Percentiles rank a stretch among this genome's conserved stretches.
These are phyloP conservation scores for Medakamo hakoo DNA, from an alignment of 139 green algal species.

Conservation along the genomic window DNA sequence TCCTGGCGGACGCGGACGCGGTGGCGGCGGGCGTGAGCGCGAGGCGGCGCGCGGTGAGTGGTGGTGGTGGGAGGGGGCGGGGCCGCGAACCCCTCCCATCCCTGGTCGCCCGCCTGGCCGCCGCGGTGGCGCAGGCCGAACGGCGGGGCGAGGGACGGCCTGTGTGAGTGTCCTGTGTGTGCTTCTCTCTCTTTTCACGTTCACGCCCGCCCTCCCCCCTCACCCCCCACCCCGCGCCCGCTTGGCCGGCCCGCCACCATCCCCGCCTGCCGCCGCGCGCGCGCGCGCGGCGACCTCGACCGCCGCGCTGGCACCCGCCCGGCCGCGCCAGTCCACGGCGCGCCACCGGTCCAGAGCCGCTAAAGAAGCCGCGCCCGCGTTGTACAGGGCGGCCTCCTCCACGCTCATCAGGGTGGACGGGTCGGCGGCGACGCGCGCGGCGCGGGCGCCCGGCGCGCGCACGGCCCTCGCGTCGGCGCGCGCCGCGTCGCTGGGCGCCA, in stretches of 20 bases:
- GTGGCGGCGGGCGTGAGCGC: background rate
- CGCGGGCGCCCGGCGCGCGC: too few relatives aligned
- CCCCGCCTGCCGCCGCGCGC: too few relatives aligned
- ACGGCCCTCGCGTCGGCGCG: too few relatives aligned
- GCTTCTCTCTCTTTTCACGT: too few relatives aligned
- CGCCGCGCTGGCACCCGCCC: too few relatives aligned
- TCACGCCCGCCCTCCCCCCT: too few relatives aligned
- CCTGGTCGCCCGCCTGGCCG: background rate
- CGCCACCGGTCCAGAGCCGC: background rate
- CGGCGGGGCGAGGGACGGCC: background rate
- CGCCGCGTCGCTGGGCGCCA: background rate
- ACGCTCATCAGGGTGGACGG: slow-evolving; percentile 14
- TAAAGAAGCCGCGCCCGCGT: slow-evolving; percentile 10
- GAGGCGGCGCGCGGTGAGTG: background rate
- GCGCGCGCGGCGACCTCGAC: too few relatives aligned
- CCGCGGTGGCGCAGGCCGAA: background rate
- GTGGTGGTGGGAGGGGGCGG: background rate
- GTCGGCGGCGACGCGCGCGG: background rate
- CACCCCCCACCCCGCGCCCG: too few relatives aligned
- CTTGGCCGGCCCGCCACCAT: too few relatives aligned
- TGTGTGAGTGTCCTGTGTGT: too few relatives aligned
- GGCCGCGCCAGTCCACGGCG: too few relatives aligned
- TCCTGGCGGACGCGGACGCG: background rate
- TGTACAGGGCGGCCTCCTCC: slow-evolving; percentile 44
- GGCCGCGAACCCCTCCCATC: too few relatives aligned